Evolutionary conservation across 495 filamentous ascomycete genomes (phyloP).

Genomic region (Aspergillus sclerotioniger): DNA sequence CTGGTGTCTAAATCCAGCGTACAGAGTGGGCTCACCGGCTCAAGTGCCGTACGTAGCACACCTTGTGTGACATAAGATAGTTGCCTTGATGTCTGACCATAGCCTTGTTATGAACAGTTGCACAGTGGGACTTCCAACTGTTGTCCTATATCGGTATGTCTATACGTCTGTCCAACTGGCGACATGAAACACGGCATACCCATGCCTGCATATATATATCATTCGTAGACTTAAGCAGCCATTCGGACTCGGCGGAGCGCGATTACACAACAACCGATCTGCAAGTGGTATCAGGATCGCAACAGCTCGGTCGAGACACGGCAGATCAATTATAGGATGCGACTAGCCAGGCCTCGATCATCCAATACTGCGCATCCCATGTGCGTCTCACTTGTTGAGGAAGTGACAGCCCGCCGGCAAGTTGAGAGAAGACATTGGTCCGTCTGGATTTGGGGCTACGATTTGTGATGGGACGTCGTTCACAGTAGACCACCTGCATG

Average conservation of each 20-base stretch:
- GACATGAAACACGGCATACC: not conserved
- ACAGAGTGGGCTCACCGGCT: not conserved
- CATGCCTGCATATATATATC: not conserved
- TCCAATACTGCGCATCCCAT: not conserved
- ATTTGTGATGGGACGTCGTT: not conserved
- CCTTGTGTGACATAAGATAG: not conserved
- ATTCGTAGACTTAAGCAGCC: not conserved
- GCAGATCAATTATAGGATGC: not conserved
- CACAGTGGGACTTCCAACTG: not conserved
- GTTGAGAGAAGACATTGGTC: slow-evolving; percentile 1
- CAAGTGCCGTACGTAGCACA: not conserved
- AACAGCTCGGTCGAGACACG: not conserved
- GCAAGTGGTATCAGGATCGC: not conserved
- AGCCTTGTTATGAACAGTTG: not conserved
- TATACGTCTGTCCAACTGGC: not conserved
- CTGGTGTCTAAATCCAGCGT: slow-evolving; percentile 1
- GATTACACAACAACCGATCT: not conserved
- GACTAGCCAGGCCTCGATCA: not conserved
- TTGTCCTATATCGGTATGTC: not conserved
- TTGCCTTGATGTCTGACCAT: not conserved
- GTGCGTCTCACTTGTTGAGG: not conserved
- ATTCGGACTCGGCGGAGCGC: not conserved
- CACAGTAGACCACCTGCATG: slow-evolving; percentile 2
- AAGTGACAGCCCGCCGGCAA: not conserved
- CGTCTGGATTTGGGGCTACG: not conserved